Conservation (phyloP, 2,329 filamentous ascomycete genomes). For the Colletotrichum nymphaeae region DNA sequence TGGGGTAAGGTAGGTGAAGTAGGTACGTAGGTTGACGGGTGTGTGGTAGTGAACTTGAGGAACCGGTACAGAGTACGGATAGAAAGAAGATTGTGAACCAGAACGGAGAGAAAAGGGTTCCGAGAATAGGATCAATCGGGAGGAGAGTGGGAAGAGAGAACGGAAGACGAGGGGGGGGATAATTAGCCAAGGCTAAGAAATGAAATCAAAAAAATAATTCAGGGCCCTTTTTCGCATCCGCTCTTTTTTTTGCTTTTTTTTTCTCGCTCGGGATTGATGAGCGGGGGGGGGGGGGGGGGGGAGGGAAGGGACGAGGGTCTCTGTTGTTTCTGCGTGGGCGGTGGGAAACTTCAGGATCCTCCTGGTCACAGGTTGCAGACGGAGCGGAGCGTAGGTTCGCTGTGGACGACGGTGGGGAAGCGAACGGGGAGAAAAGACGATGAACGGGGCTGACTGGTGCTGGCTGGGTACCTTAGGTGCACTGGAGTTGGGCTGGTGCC, state of each 20-base stretch:
- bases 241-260: background rate
- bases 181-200: background rate
- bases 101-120: background rate
- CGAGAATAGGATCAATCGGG: slow-evolving; percentile 20
- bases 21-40: background rate
- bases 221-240: background rate
- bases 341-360: background rate
- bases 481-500: background rate
- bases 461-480: background rate
- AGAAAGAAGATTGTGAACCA: background rate
- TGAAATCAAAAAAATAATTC: background rate
- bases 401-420: background rate
- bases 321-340: background rate
- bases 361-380: background rate
- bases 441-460: background rate
- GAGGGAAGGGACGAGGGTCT: background rate
- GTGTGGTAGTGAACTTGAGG: background rate
- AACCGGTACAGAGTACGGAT: background rate
- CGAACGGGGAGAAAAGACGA: background rate
- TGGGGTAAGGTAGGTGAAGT: background rate
- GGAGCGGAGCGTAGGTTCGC: background rate
- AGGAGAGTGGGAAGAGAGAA: slow-evolving; percentile 1
- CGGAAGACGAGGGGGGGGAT: background rate
- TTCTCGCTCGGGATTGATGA: slow-evolving; percentile 3
- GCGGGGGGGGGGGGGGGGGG: slow-evolving; percentile 27